These are phyloP conservation scores for Penicillium psychrofluorescens DNA, from an alignment of 495 filamentous ascomycete species.

Conservation along the genomic window DNA sequence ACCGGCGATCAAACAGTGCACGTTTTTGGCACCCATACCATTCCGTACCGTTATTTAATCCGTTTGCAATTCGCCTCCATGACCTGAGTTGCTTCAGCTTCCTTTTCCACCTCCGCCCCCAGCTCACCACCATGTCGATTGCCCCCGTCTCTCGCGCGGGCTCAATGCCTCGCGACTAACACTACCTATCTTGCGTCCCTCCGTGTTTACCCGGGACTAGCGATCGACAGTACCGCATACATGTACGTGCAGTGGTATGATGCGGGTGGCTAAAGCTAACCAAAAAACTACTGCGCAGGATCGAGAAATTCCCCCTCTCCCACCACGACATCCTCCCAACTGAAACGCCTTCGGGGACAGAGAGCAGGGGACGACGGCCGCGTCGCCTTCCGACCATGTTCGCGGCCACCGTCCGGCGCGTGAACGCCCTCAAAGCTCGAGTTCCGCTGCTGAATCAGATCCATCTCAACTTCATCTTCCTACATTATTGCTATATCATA, in stretches of 20 bases:
- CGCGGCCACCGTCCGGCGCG: constrained; percentile 15
- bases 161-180: constrained; percentile 18
- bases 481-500: constrained; percentile 83
- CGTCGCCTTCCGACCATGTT: constrained; percentile 22
- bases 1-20: background rate
- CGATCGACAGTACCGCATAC: constrained; percentile 14
- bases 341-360: constrained; percentile 2
- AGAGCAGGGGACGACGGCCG: constrained; percentile 7
- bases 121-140: background rate
- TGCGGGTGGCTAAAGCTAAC: background rate
- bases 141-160: constrained; percentile 1
- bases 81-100: too few relatives aligned
- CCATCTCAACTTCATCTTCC: constrained; percentile 76
- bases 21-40: constrained; percentile 7
- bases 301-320: constrained; percentile 11
- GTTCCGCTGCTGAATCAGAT: constrained; percentile 37
- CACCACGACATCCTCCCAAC: constrained; percentile 1
- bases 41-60: constrained; percentile 2
- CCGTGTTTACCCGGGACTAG: constrained; percentile 10
- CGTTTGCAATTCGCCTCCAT: too few relatives aligned
- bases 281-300: constrained; percentile 3
- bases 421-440: constrained; percentile 15
- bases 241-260: constrained; percentile 1
- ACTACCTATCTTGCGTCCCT: constrained; percentile 1
- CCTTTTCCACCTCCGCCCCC: background rate